Conservation (phyloP, 2,329 filamentous ascomycete species). For the Plectosphaerella sp. region DNA sequence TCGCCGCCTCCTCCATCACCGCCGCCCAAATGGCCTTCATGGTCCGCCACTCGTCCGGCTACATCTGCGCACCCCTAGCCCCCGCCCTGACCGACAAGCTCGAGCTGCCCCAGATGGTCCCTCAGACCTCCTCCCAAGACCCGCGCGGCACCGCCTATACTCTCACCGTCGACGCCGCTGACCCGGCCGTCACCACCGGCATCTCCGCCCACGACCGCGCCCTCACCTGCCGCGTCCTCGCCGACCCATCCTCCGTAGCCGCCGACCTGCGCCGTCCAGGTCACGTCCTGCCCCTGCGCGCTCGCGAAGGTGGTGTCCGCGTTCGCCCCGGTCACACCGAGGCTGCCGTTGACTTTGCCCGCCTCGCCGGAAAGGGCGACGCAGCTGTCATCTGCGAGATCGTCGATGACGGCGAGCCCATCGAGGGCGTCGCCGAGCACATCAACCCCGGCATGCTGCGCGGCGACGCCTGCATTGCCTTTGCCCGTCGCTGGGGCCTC, state of each 20-base stretch:
- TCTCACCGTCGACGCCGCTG: constrained; percentile 75
- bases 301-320: constrained; percentile 74
- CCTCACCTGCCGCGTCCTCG: constrained; percentile 74
- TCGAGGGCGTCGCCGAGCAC: constrained; percentile 63
- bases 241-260: constrained; percentile 54
- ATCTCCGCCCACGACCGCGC: constrained; percentile 87
- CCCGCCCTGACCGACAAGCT: constrained; percentile 65
- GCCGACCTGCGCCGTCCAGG: constrained; percentile 75
- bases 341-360: constrained; percentile 86
- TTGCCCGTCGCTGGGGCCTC: constrained; percentile 83
- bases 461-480: constrained; percentile 79
- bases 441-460: constrained; percentile 82
- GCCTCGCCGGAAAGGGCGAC: constrained; percentile 70
- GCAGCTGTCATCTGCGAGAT: constrained; percentile 88
- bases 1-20: constrained; percentile 80
- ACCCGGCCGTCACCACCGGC: constrained; percentile 74
- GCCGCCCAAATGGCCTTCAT: constrained; percentile 93
- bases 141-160: constrained; percentile 91
- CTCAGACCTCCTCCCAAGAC: constrained; percentile 56
- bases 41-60: constrained; percentile 84
- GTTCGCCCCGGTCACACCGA: constrained; percentile 85
- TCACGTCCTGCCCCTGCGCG: constrained; percentile 83
- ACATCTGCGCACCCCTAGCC: constrained; percentile 83
- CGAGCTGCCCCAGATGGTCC: constrained; percentile 85
- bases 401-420: constrained; percentile 76